A percentile compares a stretch with the other conserved stretches of the same genome.
phyloP scores from a whole-genome alignment of 805 yeast species.

The Metschnikowia bowlesiae region DNA sequence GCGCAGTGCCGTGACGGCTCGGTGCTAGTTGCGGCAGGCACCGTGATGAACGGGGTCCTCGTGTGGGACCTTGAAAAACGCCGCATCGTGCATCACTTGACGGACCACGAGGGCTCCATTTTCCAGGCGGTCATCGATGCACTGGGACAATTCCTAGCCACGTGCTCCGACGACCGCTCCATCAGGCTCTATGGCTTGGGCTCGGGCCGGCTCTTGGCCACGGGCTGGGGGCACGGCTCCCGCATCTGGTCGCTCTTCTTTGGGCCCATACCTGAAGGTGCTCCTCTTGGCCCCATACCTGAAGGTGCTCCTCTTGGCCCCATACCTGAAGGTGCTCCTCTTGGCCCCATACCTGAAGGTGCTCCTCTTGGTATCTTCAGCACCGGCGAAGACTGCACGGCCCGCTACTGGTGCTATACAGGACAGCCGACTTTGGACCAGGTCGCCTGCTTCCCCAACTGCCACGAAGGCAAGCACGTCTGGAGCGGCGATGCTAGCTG shows the following conservation, averaged over 20 bases:
- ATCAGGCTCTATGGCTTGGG: slow-evolving; percentile 67
- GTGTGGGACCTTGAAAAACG: slow-evolving; percentile 60
- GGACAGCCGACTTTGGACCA: slow-evolving; percentile 33
- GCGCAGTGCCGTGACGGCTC: slow-evolving; percentile 37
- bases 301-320: slow-evolving; percentile 18
- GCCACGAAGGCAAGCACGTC: slow-evolving; percentile 79
- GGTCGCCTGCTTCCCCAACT: slow-evolving; percentile 48
- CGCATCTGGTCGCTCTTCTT: slow-evolving; percentile 84
- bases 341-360: slow-evolving; percentile 9
- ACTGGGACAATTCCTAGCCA: slow-evolving; percentile 52
- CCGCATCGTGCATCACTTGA: slow-evolving; percentile 49
- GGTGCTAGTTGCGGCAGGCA: slow-evolving; percentile 76
- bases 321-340: slow-evolving; percentile 11
- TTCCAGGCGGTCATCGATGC: slow-evolving; percentile 68
- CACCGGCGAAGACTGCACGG: slow-evolving; percentile 81
- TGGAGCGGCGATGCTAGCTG: slow-evolving; percentile 69
- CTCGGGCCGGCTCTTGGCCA: slow-evolving; percentile 56
- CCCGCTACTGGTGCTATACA: slow-evolving; percentile 66
- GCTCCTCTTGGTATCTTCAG: slow-evolving; percentile 48
- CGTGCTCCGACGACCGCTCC: slow-evolving; percentile 94
- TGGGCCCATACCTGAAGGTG: slow-evolving; percentile 19
- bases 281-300: slow-evolving; percentile 15
- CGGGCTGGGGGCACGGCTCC: slow-evolving; percentile 96
- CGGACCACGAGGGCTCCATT: slow-evolving; percentile 87
- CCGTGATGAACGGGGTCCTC: slow-evolving; percentile 84